phyloP scores from a whole-genome alignment of 2,329 filamentous ascomycete species.

The Colletotrichum shisoi region DNA sequence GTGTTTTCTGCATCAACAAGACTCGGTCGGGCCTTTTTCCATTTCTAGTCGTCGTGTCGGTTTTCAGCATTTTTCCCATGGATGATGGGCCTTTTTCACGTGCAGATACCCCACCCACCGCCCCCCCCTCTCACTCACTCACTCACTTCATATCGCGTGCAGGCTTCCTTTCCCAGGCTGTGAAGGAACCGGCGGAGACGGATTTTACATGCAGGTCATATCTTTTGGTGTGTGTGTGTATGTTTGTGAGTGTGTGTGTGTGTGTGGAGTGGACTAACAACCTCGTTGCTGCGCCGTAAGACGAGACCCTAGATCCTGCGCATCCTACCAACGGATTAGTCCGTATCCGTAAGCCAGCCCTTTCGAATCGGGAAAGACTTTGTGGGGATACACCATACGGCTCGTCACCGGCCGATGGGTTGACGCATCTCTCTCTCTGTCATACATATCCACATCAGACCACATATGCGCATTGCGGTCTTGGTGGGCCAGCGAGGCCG shows the following conservation, averaged over 20 bases:
- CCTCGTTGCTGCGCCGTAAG: conserved; percentile 23
- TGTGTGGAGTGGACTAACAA: conserved; percentile 21
- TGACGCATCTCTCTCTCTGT: background rate
- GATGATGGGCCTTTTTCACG: background rate
- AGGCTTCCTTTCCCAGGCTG: conserved; percentile 9
- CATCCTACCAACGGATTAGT: conserved; percentile 19
- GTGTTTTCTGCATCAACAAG: background rate
- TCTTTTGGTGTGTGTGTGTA: background rate
- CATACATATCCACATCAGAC: no score
- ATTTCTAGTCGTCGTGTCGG: background rate
- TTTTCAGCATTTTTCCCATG: background rate
- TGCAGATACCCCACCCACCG: conserved; percentile 1
- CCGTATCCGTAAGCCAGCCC: background rate
- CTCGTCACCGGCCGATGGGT: background rate
- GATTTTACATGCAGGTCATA: conserved; percentile 15
- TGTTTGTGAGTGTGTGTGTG: conserved; percentile 16
- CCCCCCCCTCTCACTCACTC: background rate
- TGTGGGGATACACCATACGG: background rate
- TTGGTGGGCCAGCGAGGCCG: conserved; percentile 4
- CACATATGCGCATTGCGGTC: background rate
- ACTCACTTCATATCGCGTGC: background rate
- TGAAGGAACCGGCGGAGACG: conserved; percentile 5
- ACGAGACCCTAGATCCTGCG: conserved; percentile 21
- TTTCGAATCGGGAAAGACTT: background rate
- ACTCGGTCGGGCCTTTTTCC: conserved; percentile 13